phyloP scores from a whole-genome alignment of 1,284 basidiomycete species.

The Veloporphyrellus conicus region DNA sequence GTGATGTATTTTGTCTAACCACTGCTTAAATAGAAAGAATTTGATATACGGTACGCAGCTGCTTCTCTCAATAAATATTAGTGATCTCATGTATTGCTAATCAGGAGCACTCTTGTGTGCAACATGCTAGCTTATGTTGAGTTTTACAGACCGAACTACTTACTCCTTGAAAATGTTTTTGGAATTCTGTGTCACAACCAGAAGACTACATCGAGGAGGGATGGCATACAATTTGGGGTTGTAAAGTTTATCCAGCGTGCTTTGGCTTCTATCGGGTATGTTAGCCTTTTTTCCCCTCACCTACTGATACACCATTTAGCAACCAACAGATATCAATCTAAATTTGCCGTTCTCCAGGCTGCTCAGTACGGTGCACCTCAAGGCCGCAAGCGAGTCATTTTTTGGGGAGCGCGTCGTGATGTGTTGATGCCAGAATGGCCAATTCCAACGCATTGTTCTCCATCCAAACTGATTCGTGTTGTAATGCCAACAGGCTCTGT shows the following conservation, averaged over 20 bases:
- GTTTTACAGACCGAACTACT: conserved; percentile 56
- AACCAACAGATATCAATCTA: conserved; percentile 59
- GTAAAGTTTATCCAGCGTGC: conserved; percentile 61
- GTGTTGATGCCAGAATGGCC: conserved; percentile 58
- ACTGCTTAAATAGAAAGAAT: conserved; percentile 40
- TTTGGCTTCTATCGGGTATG: conserved; percentile 58
- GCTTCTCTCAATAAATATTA: background rate
- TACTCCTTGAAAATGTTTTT: conserved; percentile 66
- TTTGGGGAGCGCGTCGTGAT: conserved; percentile 58
- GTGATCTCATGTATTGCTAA: conserved; percentile 1
- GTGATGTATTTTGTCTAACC: conserved; percentile 1
- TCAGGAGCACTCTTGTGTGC: conserved; percentile 56
- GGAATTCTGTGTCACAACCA: conserved; percentile 52
- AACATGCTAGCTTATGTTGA: conserved; percentile 76
- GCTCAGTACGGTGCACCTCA: conserved; percentile 69
- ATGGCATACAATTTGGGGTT: conserved; percentile 48
- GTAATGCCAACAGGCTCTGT: conserved; percentile 37
- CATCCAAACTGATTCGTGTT: conserved; percentile 26
- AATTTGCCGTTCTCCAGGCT: conserved; percentile 60
- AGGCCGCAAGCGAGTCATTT: conserved; percentile 59
- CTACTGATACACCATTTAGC: conserved; percentile 1
- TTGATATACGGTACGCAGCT: conserved; percentile 51
- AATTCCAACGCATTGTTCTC: conserved; percentile 52
- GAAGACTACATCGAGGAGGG: conserved; percentile 27
- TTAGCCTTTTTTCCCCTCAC: conserved; percentile 4